Evolutionary conservation across 352 stramenopile species (phyloP), one percentile per base, ranked within the genome.

Genomic region (Phytophthora meadii): DNA sequence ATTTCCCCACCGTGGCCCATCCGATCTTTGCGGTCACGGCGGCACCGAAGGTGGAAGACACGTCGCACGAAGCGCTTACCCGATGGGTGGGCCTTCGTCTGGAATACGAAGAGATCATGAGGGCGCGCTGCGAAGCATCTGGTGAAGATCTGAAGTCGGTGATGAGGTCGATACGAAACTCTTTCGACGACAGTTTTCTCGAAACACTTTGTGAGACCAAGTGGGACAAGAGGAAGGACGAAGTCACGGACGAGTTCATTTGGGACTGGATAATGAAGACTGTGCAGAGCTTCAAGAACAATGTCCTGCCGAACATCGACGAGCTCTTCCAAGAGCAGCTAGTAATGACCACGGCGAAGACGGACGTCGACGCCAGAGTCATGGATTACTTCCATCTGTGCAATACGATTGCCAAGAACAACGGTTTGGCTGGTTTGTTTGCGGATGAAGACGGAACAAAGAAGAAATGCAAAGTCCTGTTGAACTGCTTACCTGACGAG

Each of bases 41-140:
- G 27, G 27, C 27, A 6, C 27, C 27, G 27, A 30, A 30, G 27
- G 27, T 30, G 27, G 27, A 30, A 30, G 27, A 30, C 27, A 30
- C 5, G 3, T 30, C 27, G 27, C 27, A 30, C 5, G 27, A 30
- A 30, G 27, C 27, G 27, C 27, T 30, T 30, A 30, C 27, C 27
- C 27, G 27, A 30, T 30, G 27, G 27, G 27, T 30, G 27, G 27
- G 1, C 5, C 27, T 30, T 7, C 27, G 27, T 30, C 0, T 30
- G 27, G 27, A 30, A 19, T 61, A 68, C 44, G 50, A 67, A 51
- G n/a, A 67, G 45, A 61, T 61, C 60, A 68, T 56, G 51, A 41
- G 37, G 34, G 60, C 51, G 60, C 51, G 60, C 51, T 57, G 51
- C 36, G 51, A 42, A 9, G 41, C 51, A 15, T 57, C 60, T 32